Percentiles rank a stretch among this genome's conserved stretches.
Conservation (phyloP, 169 alveolate species). For the Cyclospora cayetanensis region DNA sequence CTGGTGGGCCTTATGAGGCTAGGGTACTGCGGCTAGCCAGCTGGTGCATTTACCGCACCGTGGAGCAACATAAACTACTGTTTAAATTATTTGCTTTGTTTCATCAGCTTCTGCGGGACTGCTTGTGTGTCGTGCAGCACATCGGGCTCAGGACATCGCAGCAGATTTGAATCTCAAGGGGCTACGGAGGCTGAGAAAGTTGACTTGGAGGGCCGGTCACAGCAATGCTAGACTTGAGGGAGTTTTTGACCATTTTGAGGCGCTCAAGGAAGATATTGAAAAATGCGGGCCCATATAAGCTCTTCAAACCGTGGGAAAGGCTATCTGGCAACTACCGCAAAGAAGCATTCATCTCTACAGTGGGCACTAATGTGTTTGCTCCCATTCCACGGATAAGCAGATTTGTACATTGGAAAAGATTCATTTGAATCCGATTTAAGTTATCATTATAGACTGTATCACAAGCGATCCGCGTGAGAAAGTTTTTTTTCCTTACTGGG, state of each 20-base stretch:
- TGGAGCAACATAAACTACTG: not conserved
- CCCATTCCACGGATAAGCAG: no score
- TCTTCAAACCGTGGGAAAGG: no score
- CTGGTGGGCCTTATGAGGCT: not conserved
- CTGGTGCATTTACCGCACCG: not conserved
- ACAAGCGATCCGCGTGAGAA: no score
- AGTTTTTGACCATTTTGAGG: constrained; percentile 36
- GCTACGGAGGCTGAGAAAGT: constrained; percentile 5
- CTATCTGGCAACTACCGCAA: no score
- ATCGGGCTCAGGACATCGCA: constrained; percentile 60
- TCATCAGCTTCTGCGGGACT: not conserved
- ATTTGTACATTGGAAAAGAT: no score
- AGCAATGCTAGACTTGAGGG: constrained; percentile 66
- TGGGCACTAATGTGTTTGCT: no score
- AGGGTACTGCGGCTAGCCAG: not conserved
- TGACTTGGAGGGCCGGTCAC: constrained; percentile 49
- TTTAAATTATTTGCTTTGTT: not conserved
- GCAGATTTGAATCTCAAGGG: constrained; percentile 51
- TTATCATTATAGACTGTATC: no score
- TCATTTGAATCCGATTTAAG: no score
- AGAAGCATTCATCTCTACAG: no score
- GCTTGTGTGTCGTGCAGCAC: constrained; percentile 36
- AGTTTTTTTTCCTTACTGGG: no score
- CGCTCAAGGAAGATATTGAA: constrained; percentile 53
- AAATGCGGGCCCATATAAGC: constrained; percentile 49